Evolutionary conservation across 106 monocot genomes (phyloP).

Genomic region (Chionographis japonica): DNA sequence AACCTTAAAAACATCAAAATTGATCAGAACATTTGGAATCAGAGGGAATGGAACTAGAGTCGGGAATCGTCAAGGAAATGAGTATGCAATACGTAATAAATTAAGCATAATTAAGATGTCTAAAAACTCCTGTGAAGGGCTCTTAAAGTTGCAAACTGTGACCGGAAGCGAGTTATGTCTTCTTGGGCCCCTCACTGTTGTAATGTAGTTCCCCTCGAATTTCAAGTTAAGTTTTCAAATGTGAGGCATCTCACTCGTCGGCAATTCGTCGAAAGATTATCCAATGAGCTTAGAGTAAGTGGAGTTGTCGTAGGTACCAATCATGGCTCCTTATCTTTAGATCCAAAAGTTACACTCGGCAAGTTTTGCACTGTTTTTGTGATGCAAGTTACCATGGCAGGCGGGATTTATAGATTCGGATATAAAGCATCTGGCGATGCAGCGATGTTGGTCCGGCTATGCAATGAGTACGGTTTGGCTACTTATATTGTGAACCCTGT

Average conservation of each 20-base stretch:
- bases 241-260: constrained; percentile 79
- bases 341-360: not conserved
- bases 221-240: constrained; percentile 81
- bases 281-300: constrained; percentile 72
- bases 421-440: constrained; percentile 93
- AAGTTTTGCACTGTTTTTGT: not conserved
- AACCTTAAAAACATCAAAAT: too few relatives aligned
- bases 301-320: constrained; percentile 95
- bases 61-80: too few relatives aligned
- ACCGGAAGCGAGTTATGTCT: constrained; percentile 71
- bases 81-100: too few relatives aligned
- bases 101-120: too few relatives aligned
- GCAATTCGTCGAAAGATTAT: constrained; percentile 85
- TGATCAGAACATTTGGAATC: too few relatives aligned
- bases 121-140: constrained; percentile 33
- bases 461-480: constrained; percentile 64
- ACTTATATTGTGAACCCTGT: constrained; percentile 72
- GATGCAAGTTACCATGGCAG: constrained; percentile 29
- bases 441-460: constrained; percentile 62
- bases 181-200: constrained; percentile 85
- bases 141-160: constrained; percentile 87
- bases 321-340: not conserved
- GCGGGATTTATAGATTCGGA: constrained; percentile 94
- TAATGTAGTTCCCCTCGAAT: constrained; percentile 67
- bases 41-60: too few relatives aligned